Conservation (phyloP, 1,284 basidiomycete genomes). For the Rhodotorula sp. region DNA sequence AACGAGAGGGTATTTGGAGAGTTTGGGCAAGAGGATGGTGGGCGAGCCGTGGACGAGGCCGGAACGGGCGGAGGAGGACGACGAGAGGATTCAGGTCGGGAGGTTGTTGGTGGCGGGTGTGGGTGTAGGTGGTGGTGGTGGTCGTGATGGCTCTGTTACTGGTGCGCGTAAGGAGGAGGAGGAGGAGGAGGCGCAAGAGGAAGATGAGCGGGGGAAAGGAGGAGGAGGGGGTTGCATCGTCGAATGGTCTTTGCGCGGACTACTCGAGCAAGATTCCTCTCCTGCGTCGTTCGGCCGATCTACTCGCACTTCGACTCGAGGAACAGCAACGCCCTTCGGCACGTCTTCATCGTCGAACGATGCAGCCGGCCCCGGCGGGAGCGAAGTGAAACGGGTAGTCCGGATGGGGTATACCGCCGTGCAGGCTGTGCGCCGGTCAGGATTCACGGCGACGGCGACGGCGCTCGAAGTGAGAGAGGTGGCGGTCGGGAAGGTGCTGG, state of each 20-base stretch:
- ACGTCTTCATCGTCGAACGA: slow-evolving; percentile 7
- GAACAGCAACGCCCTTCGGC: too few relatives aligned
- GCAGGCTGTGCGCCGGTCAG: background rate
- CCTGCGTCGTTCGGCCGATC: too few relatives aligned
- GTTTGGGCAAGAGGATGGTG: slow-evolving; percentile 9
- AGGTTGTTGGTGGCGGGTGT: background rate
- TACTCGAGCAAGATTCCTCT: background rate
- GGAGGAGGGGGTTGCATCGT: slow-evolving; percentile 25
- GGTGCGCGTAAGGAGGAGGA: background rate
- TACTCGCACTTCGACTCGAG: too few relatives aligned
- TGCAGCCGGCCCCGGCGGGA: background rate
- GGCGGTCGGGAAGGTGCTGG: slow-evolving; percentile 19
- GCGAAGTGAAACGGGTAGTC: slow-evolving; percentile 21
- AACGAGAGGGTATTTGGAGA: slow-evolving; percentile 13
- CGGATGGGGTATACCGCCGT: slow-evolving; percentile 22
- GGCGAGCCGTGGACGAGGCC: slow-evolving; percentile 30
- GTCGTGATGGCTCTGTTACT: slow-evolving; percentile 12
- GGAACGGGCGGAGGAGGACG: slow-evolving; percentile 14
- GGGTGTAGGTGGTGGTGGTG: background rate
- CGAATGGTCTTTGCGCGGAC: slow-evolving; percentile 25
- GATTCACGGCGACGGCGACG: background rate
- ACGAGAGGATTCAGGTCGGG: slow-evolving; percentile 35
- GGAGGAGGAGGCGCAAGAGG: too few relatives aligned
- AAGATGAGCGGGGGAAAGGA: background rate
- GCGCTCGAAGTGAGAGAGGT: slow-evolving; percentile 3